phyloP scores from a whole-genome alignment of 352 stramenopile species.

The Pythium rishiriense region DNA sequence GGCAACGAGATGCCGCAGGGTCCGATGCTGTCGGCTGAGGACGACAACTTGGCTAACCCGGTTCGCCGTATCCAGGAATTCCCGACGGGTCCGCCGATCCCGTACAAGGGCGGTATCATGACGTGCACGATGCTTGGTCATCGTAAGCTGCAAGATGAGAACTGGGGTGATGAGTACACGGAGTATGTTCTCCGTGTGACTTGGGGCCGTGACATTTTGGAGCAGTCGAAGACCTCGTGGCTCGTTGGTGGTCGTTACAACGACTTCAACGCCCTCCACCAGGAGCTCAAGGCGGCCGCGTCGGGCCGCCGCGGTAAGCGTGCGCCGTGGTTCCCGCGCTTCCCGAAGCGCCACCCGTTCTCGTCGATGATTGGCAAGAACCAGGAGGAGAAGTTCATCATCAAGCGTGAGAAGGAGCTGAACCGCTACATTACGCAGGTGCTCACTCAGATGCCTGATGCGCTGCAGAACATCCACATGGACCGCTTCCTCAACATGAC shows the following conservation, averaged over 20 bases:
- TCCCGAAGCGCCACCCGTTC: slow-evolving; percentile 89
- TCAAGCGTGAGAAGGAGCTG: slow-evolving; percentile 90
- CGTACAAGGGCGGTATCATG: slow-evolving; percentile 89
- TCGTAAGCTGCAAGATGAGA: slow-evolving; percentile 88
- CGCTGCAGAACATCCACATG: slow-evolving; percentile 87
- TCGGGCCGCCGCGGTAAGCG: slow-evolving; percentile 84
- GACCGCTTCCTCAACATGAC: slow-evolving; percentile 90
- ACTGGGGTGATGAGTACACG: slow-evolving; percentile 90
- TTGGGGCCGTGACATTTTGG: slow-evolving; percentile 86
- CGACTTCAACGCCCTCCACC: slow-evolving; percentile 89
- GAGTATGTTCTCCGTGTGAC: slow-evolving; percentile 88
- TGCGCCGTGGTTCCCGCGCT: slow-evolving; percentile 87
- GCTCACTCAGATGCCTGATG: slow-evolving; percentile 89
- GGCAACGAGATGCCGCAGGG: slow-evolving; percentile 73
- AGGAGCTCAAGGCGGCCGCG: slow-evolving; percentile 85
- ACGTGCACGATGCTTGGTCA: slow-evolving; percentile 89
- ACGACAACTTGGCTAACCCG: slow-evolving; percentile 86
- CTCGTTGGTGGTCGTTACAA: slow-evolving; percentile 88
- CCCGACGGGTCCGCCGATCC: slow-evolving; percentile 86
- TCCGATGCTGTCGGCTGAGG: slow-evolving; percentile 82
- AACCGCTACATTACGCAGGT: slow-evolving; percentile 92
- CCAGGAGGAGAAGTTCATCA: slow-evolving; percentile 90
- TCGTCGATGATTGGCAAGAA: slow-evolving; percentile 92
- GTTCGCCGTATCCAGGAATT: slow-evolving; percentile 89
- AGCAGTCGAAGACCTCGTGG: slow-evolving; percentile 89